A percentile compares a stretch with the other conserved stretches of the same genome.
These are phyloP conservation scores for Syzygium aromaticum DNA, from an alignment of 345 rosid genomes.

Conservation along the genomic window DNA sequence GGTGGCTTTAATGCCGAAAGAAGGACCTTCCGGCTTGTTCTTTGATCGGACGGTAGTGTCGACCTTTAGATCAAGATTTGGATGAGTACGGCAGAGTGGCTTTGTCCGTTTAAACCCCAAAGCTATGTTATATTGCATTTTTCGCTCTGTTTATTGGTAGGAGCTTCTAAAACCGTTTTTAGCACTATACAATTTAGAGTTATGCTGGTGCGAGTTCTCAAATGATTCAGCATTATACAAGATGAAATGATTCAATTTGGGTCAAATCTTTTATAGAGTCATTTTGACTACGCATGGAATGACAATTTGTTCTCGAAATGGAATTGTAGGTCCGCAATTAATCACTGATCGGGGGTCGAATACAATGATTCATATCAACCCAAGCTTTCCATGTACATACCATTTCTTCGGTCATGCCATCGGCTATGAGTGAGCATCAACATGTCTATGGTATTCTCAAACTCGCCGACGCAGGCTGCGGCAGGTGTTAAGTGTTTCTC, in stretches of 20 bases:
- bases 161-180: background rate
- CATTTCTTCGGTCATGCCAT: background rate
- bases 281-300: background rate
- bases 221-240: background rate
- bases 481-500: background rate
- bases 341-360: background rate
- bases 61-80: background rate
- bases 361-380: background rate
- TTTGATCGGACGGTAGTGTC: background rate
- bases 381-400: background rate
- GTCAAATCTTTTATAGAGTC: background rate
- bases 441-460: background rate
- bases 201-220: background rate
- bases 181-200: background rate
- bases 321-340: background rate
- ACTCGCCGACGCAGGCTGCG: background rate
- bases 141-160: background rate
- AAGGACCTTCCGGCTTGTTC: background rate
- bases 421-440: background rate
- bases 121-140: background rate
- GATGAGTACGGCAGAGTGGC: background rate
- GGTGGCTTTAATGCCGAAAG: background rate
- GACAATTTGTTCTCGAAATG: background rate
- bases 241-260: background rate
- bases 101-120: background rate